Base-by-base conservation (phyloP, 2,329 filamentous ascomycete species). In the Fusarium tupiense region DNA sequence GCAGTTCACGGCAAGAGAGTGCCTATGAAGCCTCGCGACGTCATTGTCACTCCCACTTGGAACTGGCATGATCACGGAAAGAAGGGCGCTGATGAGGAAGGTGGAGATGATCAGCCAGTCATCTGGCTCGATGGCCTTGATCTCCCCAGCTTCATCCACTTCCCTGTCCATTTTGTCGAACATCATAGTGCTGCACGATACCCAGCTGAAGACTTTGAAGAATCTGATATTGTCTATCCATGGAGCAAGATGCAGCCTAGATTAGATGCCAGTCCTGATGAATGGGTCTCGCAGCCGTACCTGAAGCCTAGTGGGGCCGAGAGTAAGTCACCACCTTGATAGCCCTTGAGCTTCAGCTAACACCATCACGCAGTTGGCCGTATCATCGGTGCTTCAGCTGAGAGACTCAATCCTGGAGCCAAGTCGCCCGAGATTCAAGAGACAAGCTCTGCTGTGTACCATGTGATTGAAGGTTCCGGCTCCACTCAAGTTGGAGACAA, bases 11-110 rank as follows among this genome's bases (percentile, higher is more conserved):
- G 88, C n/a, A 77, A 82, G 29, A 83, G 86, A 35, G 86, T 90
- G 49, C 78, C 81, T 0, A 87, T 91, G 82, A 76, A 82, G 24
- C 81, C 83, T 6, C 87, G 88, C 8, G 88, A 90, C 61, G 85
- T 90, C 0, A 87, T 90, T n/a, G 78, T 90, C 7, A 90, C 88
- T 0, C 88, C 88, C 0, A 86, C 84, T 0, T 90, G 88, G 88
- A 87, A 89, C 77, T 90, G 86, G 83, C 88, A 90, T 70, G 88
- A 90, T 63, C 88, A 90, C 62, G 88, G 88, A 6, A 90, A 90
- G 61, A 87, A 90, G 54, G 85, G 87, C 0, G 63, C 74, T 4
- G 81, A 82, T 1, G 83, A 83, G 1, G 65, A 75, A 16, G 72
- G 72, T 0, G 73, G 73, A 2, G 71, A 76, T 24, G 68, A 70